A percentile compares a stretch with the other conserved stretches of the same genome.
phyloP scores from a whole-genome alignment of 495 filamentous ascomycete genomes.

The Aspergillus biplanus region DNA sequence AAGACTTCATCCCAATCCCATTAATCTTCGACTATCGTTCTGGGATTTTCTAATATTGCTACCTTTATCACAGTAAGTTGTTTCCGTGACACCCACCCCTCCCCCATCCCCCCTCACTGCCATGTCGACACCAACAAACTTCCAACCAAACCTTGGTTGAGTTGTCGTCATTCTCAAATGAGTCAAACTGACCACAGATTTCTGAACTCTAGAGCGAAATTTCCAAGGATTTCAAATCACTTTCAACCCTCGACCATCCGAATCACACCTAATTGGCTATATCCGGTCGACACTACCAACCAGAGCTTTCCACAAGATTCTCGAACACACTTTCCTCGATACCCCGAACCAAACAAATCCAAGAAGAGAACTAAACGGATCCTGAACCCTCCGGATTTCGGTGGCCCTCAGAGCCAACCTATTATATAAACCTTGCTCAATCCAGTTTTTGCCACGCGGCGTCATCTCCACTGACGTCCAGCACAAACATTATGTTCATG shows the following conservation, averaged over 20 bases:
- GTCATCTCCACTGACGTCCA: slow-evolving; percentile 37
- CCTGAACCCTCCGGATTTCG: slow-evolving; percentile 30
- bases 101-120: neutral
- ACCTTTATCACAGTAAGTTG: slow-evolving; percentile 1
- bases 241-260: neutral
- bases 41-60: neutral
- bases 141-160: slow-evolving; percentile 11
- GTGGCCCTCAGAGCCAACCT: slow-evolving; percentile 29
- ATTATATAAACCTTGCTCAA: slow-evolving; percentile 36
- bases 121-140: neutral
- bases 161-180: slow-evolving; percentile 11
- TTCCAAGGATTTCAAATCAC: slow-evolving; percentile 17
- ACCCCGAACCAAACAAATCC: slow-evolving; percentile 2
- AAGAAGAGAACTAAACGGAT: slow-evolving; percentile 32
- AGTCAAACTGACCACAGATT: slow-evolving; percentile 14
- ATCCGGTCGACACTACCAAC: slow-evolving; percentile 1
- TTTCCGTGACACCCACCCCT: neutral
- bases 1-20: neutral
- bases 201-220: neutral
- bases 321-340: neutral
- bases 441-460: slow-evolving; percentile 29
- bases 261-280: neutral
- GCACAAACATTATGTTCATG: slow-evolving; percentile 50
- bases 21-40: slow-evolving; percentile 1
- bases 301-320: slow-evolving; percentile 19